Conservation (phyloP, 179 eudicot species). For the Actinidia chinensis region DNA sequence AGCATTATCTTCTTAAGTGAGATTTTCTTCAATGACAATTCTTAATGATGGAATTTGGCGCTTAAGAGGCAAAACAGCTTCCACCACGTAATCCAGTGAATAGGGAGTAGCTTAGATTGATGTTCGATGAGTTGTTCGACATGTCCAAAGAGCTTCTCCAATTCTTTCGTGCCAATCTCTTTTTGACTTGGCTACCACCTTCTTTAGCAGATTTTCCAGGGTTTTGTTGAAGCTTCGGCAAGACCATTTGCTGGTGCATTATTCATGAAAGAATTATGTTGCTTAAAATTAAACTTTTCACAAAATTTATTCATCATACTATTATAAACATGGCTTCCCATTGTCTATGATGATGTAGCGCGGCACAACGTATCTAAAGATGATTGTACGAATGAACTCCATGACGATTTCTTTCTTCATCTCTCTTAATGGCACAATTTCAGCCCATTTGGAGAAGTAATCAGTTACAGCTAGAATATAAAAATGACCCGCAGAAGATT, state of each 20-base stretch:
- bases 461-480: too few species aligned
- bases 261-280: slow-evolving; percentile 8
- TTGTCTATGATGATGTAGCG: slow-evolving; percentile 20
- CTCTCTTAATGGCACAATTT: slow-evolving; percentile 11
- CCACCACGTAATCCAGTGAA: too few species aligned
- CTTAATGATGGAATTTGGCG: slow-evolving; percentile 20
- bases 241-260: slow-evolving; percentile 15
- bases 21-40: slow-evolving; percentile 24
- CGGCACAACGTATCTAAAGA: slow-evolving; percentile 22
- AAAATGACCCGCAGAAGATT: too few species aligned
- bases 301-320: slow-evolving; percentile 1
- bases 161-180: slow-evolving; percentile 19
- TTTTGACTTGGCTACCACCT: slow-evolving; percentile 3
- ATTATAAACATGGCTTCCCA: slow-evolving; percentile 19
- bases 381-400: slow-evolving; percentile 1
- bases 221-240: slow-evolving; percentile 13
- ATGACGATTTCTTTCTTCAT: slow-evolving; percentile 26
- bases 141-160: slow-evolving; percentile 18
- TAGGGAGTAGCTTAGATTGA: slow-evolving; percentile 12
- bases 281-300: slow-evolving; percentile 15
- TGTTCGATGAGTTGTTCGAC: slow-evolving; percentile 10
- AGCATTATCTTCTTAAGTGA: slow-evolving; percentile 19
- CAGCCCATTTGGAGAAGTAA: slow-evolving; percentile 28
- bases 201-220: slow-evolving; percentile 8
- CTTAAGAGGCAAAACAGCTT: slow-evolving; percentile 20